Evolutionary conservation across 768 basidiomycete genomes (phyloP), one percentile per base, ranked within the genome.

Genomic region (Mycena polygramma): DNA sequence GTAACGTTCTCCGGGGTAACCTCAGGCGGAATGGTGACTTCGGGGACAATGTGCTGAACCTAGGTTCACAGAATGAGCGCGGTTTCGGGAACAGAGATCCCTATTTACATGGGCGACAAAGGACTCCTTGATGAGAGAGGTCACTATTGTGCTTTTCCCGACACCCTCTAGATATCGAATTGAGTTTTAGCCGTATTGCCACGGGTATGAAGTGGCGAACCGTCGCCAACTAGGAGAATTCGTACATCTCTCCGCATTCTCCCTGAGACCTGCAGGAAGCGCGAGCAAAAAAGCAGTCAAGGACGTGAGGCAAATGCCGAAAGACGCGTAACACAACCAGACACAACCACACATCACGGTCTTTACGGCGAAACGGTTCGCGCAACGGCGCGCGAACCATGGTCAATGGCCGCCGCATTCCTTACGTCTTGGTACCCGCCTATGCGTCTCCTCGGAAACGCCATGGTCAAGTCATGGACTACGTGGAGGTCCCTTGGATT

Each of bases 1-100:
- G 97, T 98, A 48, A 99, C 95, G 78, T 98, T 96, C 83, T 97
- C 96, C 57, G 97, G 95, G 24, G 96, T 97, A 55, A 98, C 95
- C 82, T 97, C 95, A 75, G 97, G 96, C 9, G 97, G 98, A 64
- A 99, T 98, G 9, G 97, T 98, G 54, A 99, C 96, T 81, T 98
- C 97, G 4, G 97, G 97, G 48, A 98, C 92, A 76, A 97, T 87
- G 75, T 95, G 94, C 81, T 97, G 96, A 54, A 98, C 96, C 97
- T 98, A 76, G 7, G 35, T 36, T 41, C 53, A 36, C 11, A 59
- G 4, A 57, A 30, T 54, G 57, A 57, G 54, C 46, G 62, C 68
- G 49, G 53, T 57, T 51, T 61, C 30, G 75, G 79, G 30, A 35
- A n/a, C 8, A 49, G 52, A 66, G 54, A 46, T 78, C 87, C 72